Evolutionary conservation across 2,329 filamentous ascomycete species (phyloP), one percentile per base, ranked within the genome.

Genomic region (Penicillium sp.): DNA sequence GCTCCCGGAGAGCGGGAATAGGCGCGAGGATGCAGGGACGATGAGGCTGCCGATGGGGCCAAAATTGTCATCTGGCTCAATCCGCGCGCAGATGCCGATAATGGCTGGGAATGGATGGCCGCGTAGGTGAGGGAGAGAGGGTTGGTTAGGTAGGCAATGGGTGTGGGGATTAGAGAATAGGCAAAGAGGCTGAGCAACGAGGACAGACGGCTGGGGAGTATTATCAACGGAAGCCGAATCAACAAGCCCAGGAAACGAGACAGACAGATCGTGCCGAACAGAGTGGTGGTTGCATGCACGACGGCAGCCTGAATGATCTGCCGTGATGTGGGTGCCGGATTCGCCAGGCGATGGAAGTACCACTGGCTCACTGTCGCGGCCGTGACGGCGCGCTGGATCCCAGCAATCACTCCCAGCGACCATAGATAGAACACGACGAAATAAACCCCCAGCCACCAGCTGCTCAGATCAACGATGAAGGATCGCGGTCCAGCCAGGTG

Each of bases 291-390:
- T 2, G 91, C 86, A 72, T 98, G 93, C 43, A 78, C 77, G 39
- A 95, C 76, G 12, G 91, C 92, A 6, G 91, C 92, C 53, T 82
- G 78, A 24, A 97, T 89, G 42, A 97, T 86, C 47, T 91, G 86
- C 49, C 80, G 78, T 1, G 89, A 91, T 0, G 88, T 84, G 2
- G 90, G 84, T 7, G 86, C 78, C 4, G 92, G 89, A 9, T 84
- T 81, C 4, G 84, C 83, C 61, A 95, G 87, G 55, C 93, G 89
- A 70, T 97, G 92, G 70, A 97, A 98, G 72, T 98, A 98, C 93
- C 93, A 98, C 70, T 98, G 93, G 35, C 89, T 95, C 23, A 97
- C 92, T 0, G 92, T 95, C 9, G 93, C 93, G 23, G 90, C 92
- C 12, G 92, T 95, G 13, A 91, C 93, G 20, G 89, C 86, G 50